Evolutionary conservation across 495 filamentous ascomycete genomes (phyloP).

Genomic region (Penicillium samsonianum): DNA sequence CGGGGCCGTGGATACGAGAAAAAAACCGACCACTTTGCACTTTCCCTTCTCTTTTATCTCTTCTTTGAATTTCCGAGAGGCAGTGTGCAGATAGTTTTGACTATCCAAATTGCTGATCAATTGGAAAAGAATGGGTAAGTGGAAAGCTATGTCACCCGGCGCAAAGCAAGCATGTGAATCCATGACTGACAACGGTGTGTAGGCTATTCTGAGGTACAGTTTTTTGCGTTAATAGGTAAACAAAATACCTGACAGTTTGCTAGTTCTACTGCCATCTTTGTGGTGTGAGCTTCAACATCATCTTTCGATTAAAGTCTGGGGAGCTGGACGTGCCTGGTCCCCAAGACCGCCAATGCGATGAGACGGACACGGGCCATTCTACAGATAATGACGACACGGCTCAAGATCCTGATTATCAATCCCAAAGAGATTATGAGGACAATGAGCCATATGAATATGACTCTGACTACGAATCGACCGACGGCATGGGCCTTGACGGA

Average conservation of each 20-base stretch:
- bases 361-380: slow-evolving; percentile 5
- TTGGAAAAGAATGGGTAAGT: background rate
- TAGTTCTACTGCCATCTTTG: slow-evolving; percentile 29
- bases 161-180: background rate
- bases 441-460: slow-evolving; percentile 17
- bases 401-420: slow-evolving; percentile 8
- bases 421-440: background rate
- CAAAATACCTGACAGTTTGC: background rate
- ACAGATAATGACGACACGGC: slow-evolving; percentile 2
- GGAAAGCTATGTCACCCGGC: background rate
- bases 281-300: slow-evolving; percentile 35
- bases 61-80: background rate
- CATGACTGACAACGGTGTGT: background rate
- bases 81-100: background rate
- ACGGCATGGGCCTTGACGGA: background rate
- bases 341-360: slow-evolving; percentile 3
- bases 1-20: background rate
- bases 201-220: slow-evolving; percentile 15
- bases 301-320: slow-evolving; percentile 16
- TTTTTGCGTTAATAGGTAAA: background rate
- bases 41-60: background rate
- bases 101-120: background rate
- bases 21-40: background rate
- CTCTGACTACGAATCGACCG: slow-evolving; percentile 13
- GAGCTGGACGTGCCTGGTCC: slow-evolving; percentile 19